Base-by-base conservation (phyloP, 305 asterid species). In the Fraxinus baroniana region DNA sequence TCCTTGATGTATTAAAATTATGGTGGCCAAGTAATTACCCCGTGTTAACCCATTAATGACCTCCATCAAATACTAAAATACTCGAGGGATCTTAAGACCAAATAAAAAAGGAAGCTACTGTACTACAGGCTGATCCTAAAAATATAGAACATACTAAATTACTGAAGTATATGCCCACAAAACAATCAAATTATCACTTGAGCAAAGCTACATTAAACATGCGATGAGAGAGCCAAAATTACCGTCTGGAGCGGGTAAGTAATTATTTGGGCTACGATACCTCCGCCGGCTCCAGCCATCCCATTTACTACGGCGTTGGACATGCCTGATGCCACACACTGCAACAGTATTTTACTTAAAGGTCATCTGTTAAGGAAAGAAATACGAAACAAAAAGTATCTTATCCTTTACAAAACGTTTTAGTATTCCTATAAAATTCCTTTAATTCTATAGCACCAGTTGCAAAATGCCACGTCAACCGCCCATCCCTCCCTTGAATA, bases 191-290 rank as follows among this genome's bases (percentile, higher is more conserved):
- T 26, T 26, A 64, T 24, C 77, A 44, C n/a, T 37, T 66, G 2
- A 28, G 15, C 35, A 12, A 49, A 12, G 74, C 30, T 24, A 79
- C 5, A 20, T 3, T 3, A 72, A 76, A 76, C 17, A 30, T 30
- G 80, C 17, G 33, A 35, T 22, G 32, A 7, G 60, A 68, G 20
- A 18, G 9, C 18, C 24, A 37, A 36, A 18, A 30, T 7, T 82
- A 93, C 98, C 86, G 97, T 88, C 79, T 94, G 98, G 44, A 94
- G 94, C 87, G 98, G 97, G 77, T 92, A 94, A 79, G 98, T 94
- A 75, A 93, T 88, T 24, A 92, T 93, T 89, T 94, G 98, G 52
- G 97, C 98, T 26, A 93, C 83, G 60, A 94, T 91, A 79, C 98
- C 98, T 72, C 97, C 98, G 81, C 97, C 95, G 74, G 98, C 97